Conservation (phyloP, 495 filamentous ascomycete genomes). For the Penicillium angulare region DNA sequence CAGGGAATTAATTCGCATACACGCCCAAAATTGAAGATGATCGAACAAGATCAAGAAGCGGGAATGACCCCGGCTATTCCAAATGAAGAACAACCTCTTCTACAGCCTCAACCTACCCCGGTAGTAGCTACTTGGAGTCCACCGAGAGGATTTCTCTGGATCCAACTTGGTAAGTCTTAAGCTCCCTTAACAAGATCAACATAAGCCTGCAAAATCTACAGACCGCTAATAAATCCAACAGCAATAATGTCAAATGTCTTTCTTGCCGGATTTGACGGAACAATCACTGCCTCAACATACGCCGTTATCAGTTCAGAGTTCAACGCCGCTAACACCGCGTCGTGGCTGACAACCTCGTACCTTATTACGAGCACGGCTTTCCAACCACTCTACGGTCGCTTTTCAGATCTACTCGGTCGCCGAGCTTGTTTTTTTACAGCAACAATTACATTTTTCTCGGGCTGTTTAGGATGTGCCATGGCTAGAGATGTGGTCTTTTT, state of each 20-base stretch:
- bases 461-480: conserved; percentile 47
- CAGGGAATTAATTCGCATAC: too few species aligned
- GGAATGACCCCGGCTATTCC: background rate
- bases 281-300: conserved; percentile 65
- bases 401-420: conserved; percentile 46
- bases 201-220: background rate
- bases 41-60: background rate
- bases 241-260: conserved; percentile 67
- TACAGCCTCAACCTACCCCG: conserved; percentile 25
- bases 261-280: conserved; percentile 63
- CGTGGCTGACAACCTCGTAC: conserved; percentile 67
- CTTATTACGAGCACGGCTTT: conserved; percentile 60
- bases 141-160: conserved; percentile 43
- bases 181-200: background rate
- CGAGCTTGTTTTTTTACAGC: conserved; percentile 41
- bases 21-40: background rate
- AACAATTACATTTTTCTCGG: conserved; percentile 44
- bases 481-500: conserved; percentile 58
- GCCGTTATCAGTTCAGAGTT: conserved; percentile 70
- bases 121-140: conserved; percentile 30
- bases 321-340: conserved; percentile 57
- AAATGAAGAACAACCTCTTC: conserved; percentile 39
- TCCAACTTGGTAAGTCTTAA: conserved; percentile 38
- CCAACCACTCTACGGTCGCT: conserved; percentile 52
- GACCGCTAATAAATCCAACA: conserved; percentile 4